These are phyloP conservation scores for Parietichytrium sp. DNA, from an alignment of 108 stramenopile genomes.

Conservation along the genomic window DNA sequence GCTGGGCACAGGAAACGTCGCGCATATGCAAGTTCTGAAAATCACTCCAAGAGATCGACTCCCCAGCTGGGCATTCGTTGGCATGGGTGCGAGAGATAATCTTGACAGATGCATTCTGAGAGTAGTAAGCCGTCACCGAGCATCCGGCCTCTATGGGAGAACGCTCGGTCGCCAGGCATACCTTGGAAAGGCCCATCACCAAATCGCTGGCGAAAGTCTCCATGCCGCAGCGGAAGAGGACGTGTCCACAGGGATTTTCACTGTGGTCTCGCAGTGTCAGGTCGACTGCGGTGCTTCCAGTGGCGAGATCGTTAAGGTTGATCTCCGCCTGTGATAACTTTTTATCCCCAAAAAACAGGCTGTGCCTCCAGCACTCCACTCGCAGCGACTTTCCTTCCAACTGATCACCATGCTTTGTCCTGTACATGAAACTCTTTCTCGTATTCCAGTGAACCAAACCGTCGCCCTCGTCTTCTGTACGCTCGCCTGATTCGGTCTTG, in stretches of 20 bases:
- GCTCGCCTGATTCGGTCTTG: background rate
- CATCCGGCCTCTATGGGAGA: background rate
- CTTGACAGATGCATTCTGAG: background rate
- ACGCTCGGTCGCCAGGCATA: background rate
- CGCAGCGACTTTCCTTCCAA: background rate
- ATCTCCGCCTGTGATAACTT: background rate
- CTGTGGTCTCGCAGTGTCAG: background rate
- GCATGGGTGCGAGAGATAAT: background rate
- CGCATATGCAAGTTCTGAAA: too few species aligned
- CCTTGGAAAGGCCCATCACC: background rate
- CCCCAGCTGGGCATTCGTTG: background rate
- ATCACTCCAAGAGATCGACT: background rate
- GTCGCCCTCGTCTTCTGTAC: background rate
- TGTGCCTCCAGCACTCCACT: background rate
- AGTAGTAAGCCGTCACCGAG: background rate
- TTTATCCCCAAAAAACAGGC: background rate
- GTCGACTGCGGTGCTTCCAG: background rate
- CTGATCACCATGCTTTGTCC: constrained; percentile 17
- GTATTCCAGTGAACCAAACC: background rate
- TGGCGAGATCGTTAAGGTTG: background rate
- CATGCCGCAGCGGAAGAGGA: background rate
- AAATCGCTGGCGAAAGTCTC: background rate
- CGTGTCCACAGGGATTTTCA: background rate
- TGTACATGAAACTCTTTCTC: background rate
- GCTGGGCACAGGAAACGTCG: background rate